Conservation (phyloP, 2,329 filamentous ascomycete species). For the Aspergillus aculeatinus region DNA sequence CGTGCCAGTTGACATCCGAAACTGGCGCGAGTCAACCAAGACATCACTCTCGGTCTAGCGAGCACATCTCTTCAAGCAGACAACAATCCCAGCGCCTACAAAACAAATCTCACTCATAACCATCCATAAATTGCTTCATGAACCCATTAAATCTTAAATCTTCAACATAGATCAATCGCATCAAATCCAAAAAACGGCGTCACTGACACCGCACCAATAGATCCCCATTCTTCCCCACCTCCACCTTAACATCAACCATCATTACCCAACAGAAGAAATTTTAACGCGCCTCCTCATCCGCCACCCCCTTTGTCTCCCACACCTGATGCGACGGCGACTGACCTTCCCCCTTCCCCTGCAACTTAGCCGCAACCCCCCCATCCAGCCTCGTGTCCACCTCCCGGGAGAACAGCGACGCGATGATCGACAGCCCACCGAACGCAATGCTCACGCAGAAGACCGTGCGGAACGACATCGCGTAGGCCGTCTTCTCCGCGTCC, state of each 20-base stretch:
- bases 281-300: not conserved
- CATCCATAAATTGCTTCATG: too few species aligned
- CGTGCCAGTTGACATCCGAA: too few species aligned
- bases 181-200: too few species aligned
- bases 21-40: too few species aligned
- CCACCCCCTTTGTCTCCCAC: not conserved
- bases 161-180: too few species aligned
- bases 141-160: too few species aligned
- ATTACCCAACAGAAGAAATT: not conserved
- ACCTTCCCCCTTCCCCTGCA: not conserved
- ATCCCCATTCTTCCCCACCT: not conserved
- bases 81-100: too few species aligned
- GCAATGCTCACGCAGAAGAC: slow-evolving; percentile 2
- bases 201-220: too few species aligned
- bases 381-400: not conserved
- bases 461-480: slow-evolving; percentile 3
- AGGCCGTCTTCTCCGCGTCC: slow-evolving; percentile 1
- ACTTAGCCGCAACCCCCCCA: not conserved
- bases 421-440: not conserved
- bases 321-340: not conserved
- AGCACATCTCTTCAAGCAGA: too few species aligned
- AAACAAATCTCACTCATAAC: too few species aligned
- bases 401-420: not conserved
- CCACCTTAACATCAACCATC: not conserved
- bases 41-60: too few species aligned